These are phyloP conservation scores for Termitomyces sp. DNA, from an alignment of 768 basidiomycete genomes.

Conservation along the genomic window DNA sequence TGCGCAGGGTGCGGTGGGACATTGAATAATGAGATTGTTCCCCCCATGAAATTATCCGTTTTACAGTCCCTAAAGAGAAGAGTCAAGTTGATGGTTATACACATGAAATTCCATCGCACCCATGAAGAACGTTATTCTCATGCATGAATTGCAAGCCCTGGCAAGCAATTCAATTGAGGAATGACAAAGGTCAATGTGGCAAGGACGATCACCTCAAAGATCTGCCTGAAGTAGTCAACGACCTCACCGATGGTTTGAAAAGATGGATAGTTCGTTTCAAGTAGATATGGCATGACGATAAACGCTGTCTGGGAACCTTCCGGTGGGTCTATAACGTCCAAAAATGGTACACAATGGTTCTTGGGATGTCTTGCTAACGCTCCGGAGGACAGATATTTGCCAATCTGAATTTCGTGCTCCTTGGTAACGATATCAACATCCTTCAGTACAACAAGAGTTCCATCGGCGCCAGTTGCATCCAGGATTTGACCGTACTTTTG, in stretches of 20 bases:
- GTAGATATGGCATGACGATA: constrained; percentile 28
- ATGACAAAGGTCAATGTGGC: background rate
- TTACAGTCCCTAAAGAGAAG: background rate
- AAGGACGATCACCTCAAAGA: background rate
- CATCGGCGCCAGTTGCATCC: constrained; percentile 31
- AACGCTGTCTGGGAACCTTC: constrained; percentile 14
- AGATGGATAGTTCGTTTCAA: background rate
- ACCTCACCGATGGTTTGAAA: constrained; percentile 3
- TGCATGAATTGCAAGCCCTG: background rate
- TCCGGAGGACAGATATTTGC: constrained; percentile 18
- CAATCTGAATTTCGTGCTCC: constrained; percentile 30
- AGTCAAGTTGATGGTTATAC: background rate
- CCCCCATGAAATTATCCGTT: background rate
- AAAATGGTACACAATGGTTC: constrained; percentile 33
- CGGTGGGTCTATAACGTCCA: constrained; percentile 16
- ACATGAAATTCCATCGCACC: background rate
- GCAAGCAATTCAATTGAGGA: background rate
- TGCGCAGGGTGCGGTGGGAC: background rate
- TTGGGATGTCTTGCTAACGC: constrained; percentile 14
- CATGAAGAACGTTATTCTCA: background rate
- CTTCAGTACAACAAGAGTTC: constrained; percentile 27
- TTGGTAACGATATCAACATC: constrained; percentile 4
- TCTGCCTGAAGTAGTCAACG: background rate
- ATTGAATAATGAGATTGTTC: background rate
- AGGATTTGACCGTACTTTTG: constrained; percentile 7